These are phyloP conservation scores for Diaporthe longicolla DNA, from an alignment of 2,329 filamentous ascomycete genomes.

Conservation along the genomic window DNA sequence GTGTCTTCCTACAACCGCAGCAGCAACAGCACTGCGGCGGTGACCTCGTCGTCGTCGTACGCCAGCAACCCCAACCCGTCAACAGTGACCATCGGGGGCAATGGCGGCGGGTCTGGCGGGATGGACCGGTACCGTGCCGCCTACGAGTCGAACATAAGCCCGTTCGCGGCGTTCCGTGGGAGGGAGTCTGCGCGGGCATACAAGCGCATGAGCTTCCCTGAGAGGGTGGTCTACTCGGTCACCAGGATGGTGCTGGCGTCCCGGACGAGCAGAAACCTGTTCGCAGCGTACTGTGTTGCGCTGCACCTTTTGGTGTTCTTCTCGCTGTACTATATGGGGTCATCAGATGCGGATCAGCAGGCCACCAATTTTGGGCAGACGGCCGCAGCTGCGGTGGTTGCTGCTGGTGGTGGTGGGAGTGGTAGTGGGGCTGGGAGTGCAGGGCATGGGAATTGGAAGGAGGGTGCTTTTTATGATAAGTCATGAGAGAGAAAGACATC, in stretches of 20 bases:
- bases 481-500: conserved; percentile 4
- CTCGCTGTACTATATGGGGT: conserved; percentile 87
- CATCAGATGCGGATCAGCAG: conserved; percentile 74
- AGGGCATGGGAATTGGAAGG: conserved; percentile 64
- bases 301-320: conserved; percentile 90
- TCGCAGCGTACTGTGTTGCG: conserved; percentile 90
- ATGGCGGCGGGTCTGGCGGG: conserved; percentile 68
- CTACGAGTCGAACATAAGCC: conserved; percentile 95
- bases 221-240: conserved; percentile 90
- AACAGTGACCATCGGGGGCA: conserved; percentile 72
- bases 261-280: conserved; percentile 90
- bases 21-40: conserved; percentile 63
- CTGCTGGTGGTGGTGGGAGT: conserved; percentile 54
- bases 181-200: conserved; percentile 92
- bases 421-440: conserved; percentile 51
- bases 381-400: conserved; percentile 60
- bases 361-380: conserved; percentile 68
- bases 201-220: conserved; percentile 92
- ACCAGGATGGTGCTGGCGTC: conserved; percentile 93
- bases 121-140: conserved; percentile 87
- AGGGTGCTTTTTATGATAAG: conserved; percentile 67
- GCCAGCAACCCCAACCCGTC: conserved; percentile 82
- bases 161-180: conserved; percentile 96
- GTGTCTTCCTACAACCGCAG: conserved; percentile 91
- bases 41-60: conserved; percentile 71